phyloP scores from a whole-genome alignment of 768 basidiomycete genomes.

The Suillus variegatus region DNA sequence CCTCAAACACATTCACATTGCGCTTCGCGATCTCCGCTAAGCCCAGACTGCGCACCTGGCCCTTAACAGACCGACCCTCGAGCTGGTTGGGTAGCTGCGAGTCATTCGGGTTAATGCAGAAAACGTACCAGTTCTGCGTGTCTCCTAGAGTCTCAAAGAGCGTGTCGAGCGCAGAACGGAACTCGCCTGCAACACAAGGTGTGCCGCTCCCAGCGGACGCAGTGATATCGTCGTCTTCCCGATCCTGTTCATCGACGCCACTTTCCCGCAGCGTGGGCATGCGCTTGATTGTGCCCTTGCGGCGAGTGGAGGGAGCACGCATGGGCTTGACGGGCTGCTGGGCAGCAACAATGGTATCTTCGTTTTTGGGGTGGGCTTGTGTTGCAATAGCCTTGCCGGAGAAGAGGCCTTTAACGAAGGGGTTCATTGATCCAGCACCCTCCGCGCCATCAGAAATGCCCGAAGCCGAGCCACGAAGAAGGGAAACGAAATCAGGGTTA shows the following conservation, averaged over 20 bases:
- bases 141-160: constrained; percentile 88
- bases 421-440: constrained; percentile 79
- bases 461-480: constrained; percentile 65
- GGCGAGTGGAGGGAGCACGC: constrained; percentile 86
- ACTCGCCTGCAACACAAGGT: constrained; percentile 87
- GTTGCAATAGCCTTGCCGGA: constrained; percentile 88
- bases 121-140: constrained; percentile 88
- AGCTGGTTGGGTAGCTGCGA: constrained; percentile 93
- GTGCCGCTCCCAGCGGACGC: constrained; percentile 33
- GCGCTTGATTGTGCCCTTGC: constrained; percentile 73
- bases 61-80: constrained; percentile 89
- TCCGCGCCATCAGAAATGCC: constrained; percentile 50
- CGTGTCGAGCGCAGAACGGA: constrained; percentile 80
- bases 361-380: constrained; percentile 87
- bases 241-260: constrained; percentile 42
- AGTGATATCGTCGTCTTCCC: constrained; percentile 37
- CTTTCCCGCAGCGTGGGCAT: constrained; percentile 37
- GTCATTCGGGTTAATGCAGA: constrained; percentile 95
- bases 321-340: constrained; percentile 94
- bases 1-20: constrained; percentile 71
- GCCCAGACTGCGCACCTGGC: constrained; percentile 83
- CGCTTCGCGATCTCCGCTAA: constrained; percentile 76
- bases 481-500: constrained; percentile 90
- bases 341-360: constrained; percentile 94
- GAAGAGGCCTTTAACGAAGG: constrained; percentile 91